Base-by-base conservation (phyloP, 2,329 filamentous ascomycete genomes). In the Penicillium hordei region DNA sequence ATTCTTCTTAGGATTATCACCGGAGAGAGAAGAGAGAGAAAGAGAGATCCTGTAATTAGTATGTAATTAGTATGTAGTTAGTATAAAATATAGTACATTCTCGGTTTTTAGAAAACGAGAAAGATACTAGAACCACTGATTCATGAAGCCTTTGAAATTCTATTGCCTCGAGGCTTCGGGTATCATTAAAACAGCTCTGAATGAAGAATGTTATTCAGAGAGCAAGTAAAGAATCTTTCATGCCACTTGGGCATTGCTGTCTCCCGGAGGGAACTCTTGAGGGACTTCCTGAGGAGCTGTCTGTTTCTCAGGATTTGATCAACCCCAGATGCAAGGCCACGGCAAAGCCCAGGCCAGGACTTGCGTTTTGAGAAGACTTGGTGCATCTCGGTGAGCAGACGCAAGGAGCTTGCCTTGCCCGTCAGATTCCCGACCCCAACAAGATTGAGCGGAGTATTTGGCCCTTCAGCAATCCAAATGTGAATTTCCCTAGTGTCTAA, bases 271-370 rank as follows among this genome's bases (percentile, higher is more conserved):
- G 8, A 8, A 23, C 17, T 0, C 31, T 17, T 23, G 33, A 17
- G 33, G 0, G 12, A 13, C 29, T 31, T 31, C 12, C 10, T 31
- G 8, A 6, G 46, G 10, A 8, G n/a, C 7, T 19, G 19, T 27
- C 39, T 34, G 29, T 27, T 23, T 12, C 27, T 31, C 15, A 44
- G 4, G 12, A 52, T 12, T 31, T 19, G 29, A 44, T 25, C 29
- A 27, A 44, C 15, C 19, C 29, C 39, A 25, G 4, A n/a, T 13
- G 29, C 49, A 34, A 52, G 15, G 19, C 39, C 39, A 9, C 38
- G 49, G 21, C 49, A 52, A 34, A 52, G 38, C 6, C 38, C 49
- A 23, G 19, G 13, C 49, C 49, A 52, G 15, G 49, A 52, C 27
- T 43, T 44, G 5, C 10, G 38, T 19, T 44, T 44, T 27, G 39